Evolutionary conservation across 2,329 filamentous ascomycete genomes (phyloP).

Genomic region (Diaporthe ilicicola): DNA sequence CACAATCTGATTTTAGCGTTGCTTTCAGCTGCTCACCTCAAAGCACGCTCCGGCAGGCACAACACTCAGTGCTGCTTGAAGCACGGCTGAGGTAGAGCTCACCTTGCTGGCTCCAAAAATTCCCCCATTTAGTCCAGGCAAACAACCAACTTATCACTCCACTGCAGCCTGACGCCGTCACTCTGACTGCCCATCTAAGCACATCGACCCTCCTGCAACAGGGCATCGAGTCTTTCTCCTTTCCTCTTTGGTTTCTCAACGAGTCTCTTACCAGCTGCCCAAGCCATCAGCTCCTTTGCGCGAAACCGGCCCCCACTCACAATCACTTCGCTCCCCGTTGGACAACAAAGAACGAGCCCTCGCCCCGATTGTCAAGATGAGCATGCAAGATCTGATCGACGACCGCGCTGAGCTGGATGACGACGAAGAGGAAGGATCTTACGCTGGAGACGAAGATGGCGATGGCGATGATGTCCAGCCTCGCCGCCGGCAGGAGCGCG

Average conservation of each 20-base stretch:
- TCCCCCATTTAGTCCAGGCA: slow-evolving; percentile 14
- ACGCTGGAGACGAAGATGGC: slow-evolving; percentile 80
- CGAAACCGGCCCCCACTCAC: background rate
- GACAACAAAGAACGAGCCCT: slow-evolving; percentile 23
- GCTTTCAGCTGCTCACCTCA: background rate
- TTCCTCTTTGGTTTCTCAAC: background rate
- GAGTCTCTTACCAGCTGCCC: background rate
- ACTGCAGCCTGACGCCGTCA: slow-evolving; percentile 20
- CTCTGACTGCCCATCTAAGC: background rate
- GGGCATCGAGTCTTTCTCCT: too few species aligned
- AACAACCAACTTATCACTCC: background rate
- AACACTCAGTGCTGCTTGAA: background rate
- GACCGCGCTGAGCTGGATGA: slow-evolving; percentile 86
- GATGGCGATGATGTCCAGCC: slow-evolving; percentile 76
- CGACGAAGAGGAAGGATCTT: slow-evolving; percentile 85
- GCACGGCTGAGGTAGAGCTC: slow-evolving; percentile 15
- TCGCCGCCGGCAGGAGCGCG: slow-evolving; percentile 52
- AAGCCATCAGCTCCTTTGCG: slow-evolving; percentile 1
- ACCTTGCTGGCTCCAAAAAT: slow-evolving; percentile 30
- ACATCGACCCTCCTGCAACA: background rate
- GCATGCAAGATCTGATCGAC: slow-evolving; percentile 82
- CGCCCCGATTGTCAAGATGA: slow-evolving; percentile 59
- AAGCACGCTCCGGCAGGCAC: slow-evolving; percentile 23
- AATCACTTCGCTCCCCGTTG: background rate
- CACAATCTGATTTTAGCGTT: background rate